Conservation (phyloP, 176 grass and related monocot genomes). For the Bonia amplexicaulis region DNA sequence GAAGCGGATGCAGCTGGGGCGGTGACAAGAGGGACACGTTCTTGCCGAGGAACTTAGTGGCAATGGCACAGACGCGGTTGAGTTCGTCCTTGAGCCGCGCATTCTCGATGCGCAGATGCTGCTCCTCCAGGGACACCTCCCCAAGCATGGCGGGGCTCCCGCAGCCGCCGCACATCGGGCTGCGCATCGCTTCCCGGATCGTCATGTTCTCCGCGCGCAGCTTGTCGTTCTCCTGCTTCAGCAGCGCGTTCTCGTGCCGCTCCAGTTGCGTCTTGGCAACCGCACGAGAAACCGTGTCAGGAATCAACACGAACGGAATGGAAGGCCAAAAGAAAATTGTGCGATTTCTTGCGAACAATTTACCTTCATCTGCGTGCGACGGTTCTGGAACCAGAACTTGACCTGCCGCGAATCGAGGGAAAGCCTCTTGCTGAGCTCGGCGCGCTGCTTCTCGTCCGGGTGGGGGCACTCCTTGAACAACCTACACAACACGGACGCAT, state of each 20-base stretch:
- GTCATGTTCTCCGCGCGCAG: constrained; percentile 82
- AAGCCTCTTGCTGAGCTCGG: constrained; percentile 76
- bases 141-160: constrained; percentile 77
- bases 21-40: constrained; percentile 35
- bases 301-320: neutral
- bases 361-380: constrained; percentile 97
- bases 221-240: constrained; percentile 93
- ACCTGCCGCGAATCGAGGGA: constrained; percentile 85
- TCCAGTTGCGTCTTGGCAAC: constrained; percentile 74
- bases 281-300: neutral
- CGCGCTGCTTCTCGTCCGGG: constrained; percentile 90
- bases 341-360: neutral
- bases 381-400: constrained; percentile 99
- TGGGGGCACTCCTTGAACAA: constrained; percentile 99
- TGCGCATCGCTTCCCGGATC: constrained; percentile 77
- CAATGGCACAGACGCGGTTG: constrained; percentile 62
- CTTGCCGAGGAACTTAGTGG: constrained; percentile 85
- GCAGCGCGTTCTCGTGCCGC: constrained; percentile 87
- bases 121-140: constrained; percentile 84
- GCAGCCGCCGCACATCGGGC: constrained; percentile 78
- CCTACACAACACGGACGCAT: constrained; percentile 22
- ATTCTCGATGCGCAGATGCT: constrained; percentile 91
- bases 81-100: constrained; percentile 91
- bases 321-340: neutral
- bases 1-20: constrained; percentile 13